phyloP scores from a whole-genome alignment of 345 rosid species.

The Cochlearia excelsa region DNA sequence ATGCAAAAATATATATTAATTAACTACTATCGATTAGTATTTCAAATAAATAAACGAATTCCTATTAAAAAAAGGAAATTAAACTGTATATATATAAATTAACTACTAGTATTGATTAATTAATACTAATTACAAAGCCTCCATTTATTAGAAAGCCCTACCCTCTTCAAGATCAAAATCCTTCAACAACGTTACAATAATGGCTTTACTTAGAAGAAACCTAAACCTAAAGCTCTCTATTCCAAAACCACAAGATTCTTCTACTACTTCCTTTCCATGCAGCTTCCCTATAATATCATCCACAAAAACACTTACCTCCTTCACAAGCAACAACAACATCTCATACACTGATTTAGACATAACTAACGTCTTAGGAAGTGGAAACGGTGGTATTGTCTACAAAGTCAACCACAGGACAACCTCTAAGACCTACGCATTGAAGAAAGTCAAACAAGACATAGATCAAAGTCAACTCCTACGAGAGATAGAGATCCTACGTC shows the following conservation, averaged over 20 bases:
- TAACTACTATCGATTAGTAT: no score
- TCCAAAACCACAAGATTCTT: slow-evolving; percentile 26
- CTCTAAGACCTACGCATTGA: slow-evolving; percentile 58
- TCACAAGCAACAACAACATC: slow-evolving; percentile 15
- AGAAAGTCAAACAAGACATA: slow-evolving; percentile 49
- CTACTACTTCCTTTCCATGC: slow-evolving; percentile 11
- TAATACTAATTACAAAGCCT: no score
- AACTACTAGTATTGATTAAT: no score
- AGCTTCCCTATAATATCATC: slow-evolving; percentile 5
- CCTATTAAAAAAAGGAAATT: no score
- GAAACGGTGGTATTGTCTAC: slow-evolving; percentile 81
- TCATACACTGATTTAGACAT: slow-evolving; percentile 51
- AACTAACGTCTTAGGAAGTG: slow-evolving; percentile 64
- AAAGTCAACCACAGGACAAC: slow-evolving; percentile 56
- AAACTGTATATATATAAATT: no score
- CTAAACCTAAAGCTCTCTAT: slow-evolving; percentile 64
- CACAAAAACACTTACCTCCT: slow-evolving; percentile 8
- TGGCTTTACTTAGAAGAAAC: not conserved
- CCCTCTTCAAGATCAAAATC: no score
- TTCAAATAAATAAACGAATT: no score
- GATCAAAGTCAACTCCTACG: slow-evolving; percentile 52
- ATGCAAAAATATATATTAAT: no score
- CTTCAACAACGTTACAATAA: no score
- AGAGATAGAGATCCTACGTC: slow-evolving; percentile 73
- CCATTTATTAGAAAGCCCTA: no score